Percentiles rank a stretch among this genome's conserved stretches.
Conservation (phyloP, 2,329 filamentous ascomycete species). For the Cladosporium oxysporum region DNA sequence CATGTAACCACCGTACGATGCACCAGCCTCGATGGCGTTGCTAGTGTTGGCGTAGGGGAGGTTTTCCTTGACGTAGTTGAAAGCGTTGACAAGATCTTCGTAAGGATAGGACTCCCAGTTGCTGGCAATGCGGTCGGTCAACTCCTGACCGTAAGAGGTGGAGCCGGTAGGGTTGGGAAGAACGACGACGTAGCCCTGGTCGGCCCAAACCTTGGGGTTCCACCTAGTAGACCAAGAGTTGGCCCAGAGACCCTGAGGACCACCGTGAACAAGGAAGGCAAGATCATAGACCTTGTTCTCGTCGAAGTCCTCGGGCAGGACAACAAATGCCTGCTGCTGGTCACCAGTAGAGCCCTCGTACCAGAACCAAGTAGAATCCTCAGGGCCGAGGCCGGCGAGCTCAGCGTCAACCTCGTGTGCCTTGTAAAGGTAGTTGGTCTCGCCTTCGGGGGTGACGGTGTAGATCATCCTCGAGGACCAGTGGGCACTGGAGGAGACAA, state of each 20-base stretch:
- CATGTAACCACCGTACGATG: slow-evolving; percentile 44
- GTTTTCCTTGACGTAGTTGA: slow-evolving; percentile 27
- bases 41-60: slow-evolving; percentile 30
- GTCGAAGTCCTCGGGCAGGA: slow-evolving; percentile 32
- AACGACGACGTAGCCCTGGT: slow-evolving; percentile 36
- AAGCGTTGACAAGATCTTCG: slow-evolving; percentile 30
- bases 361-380: slow-evolving; percentile 27
- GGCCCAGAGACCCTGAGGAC: slow-evolving; percentile 32
- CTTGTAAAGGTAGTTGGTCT: slow-evolving; percentile 29
- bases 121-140: slow-evolving; percentile 32
- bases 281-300: slow-evolving; percentile 33
- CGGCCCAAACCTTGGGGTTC: slow-evolving; percentile 35
- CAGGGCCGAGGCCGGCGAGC: slow-evolving; percentile 28
- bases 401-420: slow-evolving; percentile 29
- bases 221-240: slow-evolving; percentile 33
- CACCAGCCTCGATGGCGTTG: slow-evolving; percentile 30
- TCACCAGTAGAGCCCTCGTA: slow-evolving; percentile 32
- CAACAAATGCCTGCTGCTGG: slow-evolving; percentile 28
- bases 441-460: slow-evolving; percentile 23
- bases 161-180: slow-evolving; percentile 34
- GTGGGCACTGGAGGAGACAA: slow-evolving; percentile 26
- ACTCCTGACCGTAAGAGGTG: slow-evolving; percentile 34
- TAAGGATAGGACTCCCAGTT: slow-evolving; percentile 30
- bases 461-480: slow-evolving; percentile 30
- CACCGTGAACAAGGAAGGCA: slow-evolving; percentile 36